Base-by-base conservation (phyloP, 2,329 filamentous ascomycete species). In the Torrubiellomyces zombiae region DNA sequence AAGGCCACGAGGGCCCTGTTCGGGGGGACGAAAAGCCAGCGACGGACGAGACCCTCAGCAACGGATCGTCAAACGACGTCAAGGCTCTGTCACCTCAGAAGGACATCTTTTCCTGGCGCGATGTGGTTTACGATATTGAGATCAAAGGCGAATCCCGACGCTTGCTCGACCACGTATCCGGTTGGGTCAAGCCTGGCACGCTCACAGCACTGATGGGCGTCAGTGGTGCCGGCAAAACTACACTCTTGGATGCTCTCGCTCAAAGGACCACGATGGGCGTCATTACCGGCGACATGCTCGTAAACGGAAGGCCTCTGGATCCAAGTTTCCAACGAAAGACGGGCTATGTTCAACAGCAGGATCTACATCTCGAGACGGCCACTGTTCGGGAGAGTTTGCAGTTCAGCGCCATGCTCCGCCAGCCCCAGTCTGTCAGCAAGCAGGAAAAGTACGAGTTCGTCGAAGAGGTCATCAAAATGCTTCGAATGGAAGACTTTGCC, bases 181-280 rank as follows among this genome's bases (percentile, higher is more conserved):
- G 83, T 5, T 92, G 80, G 78, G 80, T 93, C 28, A 85, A 85
- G 46, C 83, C 83, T 0, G 83, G 83, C 16, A 91, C 79, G 2
- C 53, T 91, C 17, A 92, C 82, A 3, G 82, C 81, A 2, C 58
- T 91, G 5, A 74, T 74, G 67, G 68, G 74, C 20, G 67, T 72
- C 1, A 68, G 42, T 13, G 54, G 54, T 14, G 54, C 54, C 0
- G 54, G 54, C 0, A 58, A 58, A 35, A 58, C 54, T 2, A 58
- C 54, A 0, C 45, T 58, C 5, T 38, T 58, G 2, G 53, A 58
- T 27, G 50, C 48, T 2, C 39, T 58, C 4, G 54, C 54, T 2
- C 48, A 56, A 21, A 55, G 74, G 10, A 67, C 60, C 0, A 63
- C 58, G 0, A 63, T 70, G 39, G 72, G 72, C 9, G 63, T 75